These are phyloP conservation scores for Suillus paluster DNA, from an alignment of 768 basidiomycete genomes.

Conservation along the genomic window DNA sequence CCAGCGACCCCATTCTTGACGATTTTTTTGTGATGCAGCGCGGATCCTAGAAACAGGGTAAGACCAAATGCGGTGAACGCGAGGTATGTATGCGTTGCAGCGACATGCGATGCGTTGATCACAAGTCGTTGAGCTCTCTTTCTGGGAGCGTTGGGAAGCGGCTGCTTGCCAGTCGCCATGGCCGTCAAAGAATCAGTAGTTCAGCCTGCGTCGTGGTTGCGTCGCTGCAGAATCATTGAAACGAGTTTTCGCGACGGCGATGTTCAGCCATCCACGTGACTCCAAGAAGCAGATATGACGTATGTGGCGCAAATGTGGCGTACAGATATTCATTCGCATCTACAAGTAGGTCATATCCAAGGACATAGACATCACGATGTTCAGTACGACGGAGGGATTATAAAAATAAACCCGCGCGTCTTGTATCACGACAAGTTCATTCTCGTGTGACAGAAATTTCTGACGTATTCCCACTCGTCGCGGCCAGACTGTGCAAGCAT, in stretches of 20 bases:
- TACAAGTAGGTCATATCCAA: no score
- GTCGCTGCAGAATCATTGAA: no score
- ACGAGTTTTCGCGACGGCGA: no score
- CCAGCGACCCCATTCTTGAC: conserved; percentile 84
- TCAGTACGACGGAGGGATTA: conserved; percentile 10
- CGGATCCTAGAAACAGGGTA: conserved; percentile 66
- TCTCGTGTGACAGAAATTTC: conserved; percentile 77
- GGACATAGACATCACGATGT: background rate
- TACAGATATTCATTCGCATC: no score
- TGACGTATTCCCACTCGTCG: conserved; percentile 82
- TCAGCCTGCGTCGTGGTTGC: no score
- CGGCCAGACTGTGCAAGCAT: conserved; percentile 71
- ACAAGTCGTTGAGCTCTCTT: conserved; percentile 21
- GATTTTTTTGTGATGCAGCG: conserved; percentile 80
- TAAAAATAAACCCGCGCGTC: conserved; percentile 50
- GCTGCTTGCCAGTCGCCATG: conserved; percentile 26
- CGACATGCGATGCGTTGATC: conserved; percentile 57
- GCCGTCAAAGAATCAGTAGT: no score
- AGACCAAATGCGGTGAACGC: conserved; percentile 65
- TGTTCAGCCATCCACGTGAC: no score
- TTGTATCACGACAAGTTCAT: conserved; percentile 55
- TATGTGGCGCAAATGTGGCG: no score
- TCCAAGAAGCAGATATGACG: no score
- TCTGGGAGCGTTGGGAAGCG: conserved; percentile 6
- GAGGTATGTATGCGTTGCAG: conserved; percentile 66